Percentiles rank a stretch among this genome's conserved stretches.
phyloP scores from a whole-genome alignment of 768 basidiomycete genomes.

The Rhizopogon vesiculosus region DNA sequence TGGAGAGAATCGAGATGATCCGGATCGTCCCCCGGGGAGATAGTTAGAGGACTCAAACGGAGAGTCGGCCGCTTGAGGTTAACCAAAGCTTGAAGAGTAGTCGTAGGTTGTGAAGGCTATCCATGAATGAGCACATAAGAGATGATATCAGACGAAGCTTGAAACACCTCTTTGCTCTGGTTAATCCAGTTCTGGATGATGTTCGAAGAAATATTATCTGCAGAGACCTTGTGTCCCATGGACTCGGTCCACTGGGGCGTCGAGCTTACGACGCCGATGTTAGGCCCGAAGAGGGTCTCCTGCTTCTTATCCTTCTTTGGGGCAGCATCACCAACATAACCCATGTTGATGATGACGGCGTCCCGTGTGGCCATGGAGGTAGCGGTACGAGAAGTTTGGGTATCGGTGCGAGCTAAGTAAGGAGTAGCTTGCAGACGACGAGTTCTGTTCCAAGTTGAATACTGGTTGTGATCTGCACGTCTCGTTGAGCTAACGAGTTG shows the following conservation, averaged over 20 bases:
- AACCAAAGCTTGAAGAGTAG: slow-evolving; percentile 90
- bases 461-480: slow-evolving; percentile 41
- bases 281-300: slow-evolving; percentile 88
- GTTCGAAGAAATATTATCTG: slow-evolving; percentile 77
- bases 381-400: slow-evolving; percentile 42
- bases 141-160: slow-evolving; percentile 3
- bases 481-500: slow-evolving; percentile 3
- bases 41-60: slow-evolving; percentile 61
- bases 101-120: slow-evolving; percentile 79
- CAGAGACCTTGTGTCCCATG: slow-evolving; percentile 56
- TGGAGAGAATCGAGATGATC: slow-evolving; percentile 45
- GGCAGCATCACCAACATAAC: slow-evolving; percentile 6
- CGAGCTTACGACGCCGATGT: slow-evolving; percentile 70
- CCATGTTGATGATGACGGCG: slow-evolving; percentile 23
- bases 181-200: slow-evolving; percentile 81
- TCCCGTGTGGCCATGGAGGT: slow-evolving; percentile 39
- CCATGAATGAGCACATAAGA: neutral
- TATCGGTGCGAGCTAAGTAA: slow-evolving; percentile 47
- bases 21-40: slow-evolving; percentile 40
- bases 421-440: slow-evolving; percentile 47
- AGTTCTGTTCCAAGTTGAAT: slow-evolving; percentile 55
- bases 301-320: slow-evolving; percentile 56
- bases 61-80: slow-evolving; percentile 91
- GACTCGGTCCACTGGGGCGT: slow-evolving; percentile 68
- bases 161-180: slow-evolving; percentile 75